Evolutionary conservation across 768 basidiomycete genomes (phyloP), one percentile per base, ranked within the genome.

Genomic region (Galerina sulciceps): DNA sequence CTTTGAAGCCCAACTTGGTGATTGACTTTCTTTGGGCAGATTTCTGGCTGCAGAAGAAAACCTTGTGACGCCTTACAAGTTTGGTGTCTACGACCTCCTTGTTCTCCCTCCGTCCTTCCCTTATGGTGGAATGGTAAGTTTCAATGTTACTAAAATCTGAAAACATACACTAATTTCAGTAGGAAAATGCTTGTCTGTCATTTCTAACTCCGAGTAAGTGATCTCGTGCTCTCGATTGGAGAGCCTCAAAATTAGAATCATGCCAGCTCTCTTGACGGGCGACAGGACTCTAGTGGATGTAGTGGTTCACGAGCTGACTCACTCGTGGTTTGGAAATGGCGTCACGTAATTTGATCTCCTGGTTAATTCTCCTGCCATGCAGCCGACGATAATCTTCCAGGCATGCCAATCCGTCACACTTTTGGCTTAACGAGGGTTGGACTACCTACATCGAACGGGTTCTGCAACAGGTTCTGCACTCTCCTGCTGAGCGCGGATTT

Each of bases 241-340:
- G 10, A 43, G 2, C 36, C 23, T 37, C 26, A 31, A 31, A 31
- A 31, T 14, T 13, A 10, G 2, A 54, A 37, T 51, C 22, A 53
- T 38, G 53, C 15, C 46, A 87, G 92, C 94, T 3, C 80, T 97
- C 4, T 78, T 99, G 43, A 86, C 94, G 5, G 93, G 94, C 0
- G 96, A 99, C 70, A 85, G 91, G 37, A 84, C 87, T 4, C 78
- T 94, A 10, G 93, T 94, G 8, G 93, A 96, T 68, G 93, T 96
- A 11, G 88, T 94, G 11, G 91, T 94, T 0, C 91, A 96, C 75
- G 94, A 94, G 69, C 75, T 90, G 26, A 87, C 88, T 0, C 91
- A 98, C 69, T 91, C 90, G 2, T 97, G 89, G 87, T 96, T 94
- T 59, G 94, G 94, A n/a, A 95, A 96, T 69, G 90, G 91, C 20